Conservation (phyloP, 1,284 basidiomycete genomes). For the Malassezia nana region DNA sequence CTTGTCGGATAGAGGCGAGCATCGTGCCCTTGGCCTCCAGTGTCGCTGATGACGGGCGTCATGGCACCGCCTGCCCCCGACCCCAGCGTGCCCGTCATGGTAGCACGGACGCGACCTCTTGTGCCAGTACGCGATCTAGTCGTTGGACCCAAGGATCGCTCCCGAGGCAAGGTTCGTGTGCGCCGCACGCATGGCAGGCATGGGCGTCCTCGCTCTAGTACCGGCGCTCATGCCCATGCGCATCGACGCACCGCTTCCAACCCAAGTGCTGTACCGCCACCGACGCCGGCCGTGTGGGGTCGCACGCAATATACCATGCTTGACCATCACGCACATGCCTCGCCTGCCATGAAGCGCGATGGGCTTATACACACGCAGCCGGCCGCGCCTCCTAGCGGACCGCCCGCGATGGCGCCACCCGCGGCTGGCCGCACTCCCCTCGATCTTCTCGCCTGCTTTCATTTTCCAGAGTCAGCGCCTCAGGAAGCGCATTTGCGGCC, state of each 20-base stretch:
- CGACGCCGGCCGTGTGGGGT: neutral
- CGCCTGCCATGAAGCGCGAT: slow-evolving; percentile 2
- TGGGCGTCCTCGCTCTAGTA: neutral
- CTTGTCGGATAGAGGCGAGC: neutral
- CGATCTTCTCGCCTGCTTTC: neutral
- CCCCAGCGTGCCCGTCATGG: neutral
- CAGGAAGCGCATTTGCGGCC: neutral
- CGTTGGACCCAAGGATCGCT: neutral
- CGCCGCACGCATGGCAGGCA: neutral
- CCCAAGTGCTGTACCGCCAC: too few species aligned
- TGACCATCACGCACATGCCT: neutral
- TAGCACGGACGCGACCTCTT: neutral
- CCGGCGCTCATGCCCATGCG: neutral
- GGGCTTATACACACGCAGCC: neutral
- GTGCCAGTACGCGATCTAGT: neutral
- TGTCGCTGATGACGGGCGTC: neutral
- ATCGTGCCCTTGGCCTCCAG: neutral
- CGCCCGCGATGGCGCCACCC: too few species aligned
- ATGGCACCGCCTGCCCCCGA: neutral
- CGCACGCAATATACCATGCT: slow-evolving; percentile 14
- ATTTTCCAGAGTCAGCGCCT: neutral
- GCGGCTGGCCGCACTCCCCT: too few species aligned
- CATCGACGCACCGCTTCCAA: neutral
- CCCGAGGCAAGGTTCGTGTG: neutral
- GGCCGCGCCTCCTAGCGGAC: neutral